Percentiles rank a stretch among this genome's conserved stretches.
phyloP scores from a whole-genome alignment of 164 flowering plant species.

The Dillenia turbinata region DNA sequence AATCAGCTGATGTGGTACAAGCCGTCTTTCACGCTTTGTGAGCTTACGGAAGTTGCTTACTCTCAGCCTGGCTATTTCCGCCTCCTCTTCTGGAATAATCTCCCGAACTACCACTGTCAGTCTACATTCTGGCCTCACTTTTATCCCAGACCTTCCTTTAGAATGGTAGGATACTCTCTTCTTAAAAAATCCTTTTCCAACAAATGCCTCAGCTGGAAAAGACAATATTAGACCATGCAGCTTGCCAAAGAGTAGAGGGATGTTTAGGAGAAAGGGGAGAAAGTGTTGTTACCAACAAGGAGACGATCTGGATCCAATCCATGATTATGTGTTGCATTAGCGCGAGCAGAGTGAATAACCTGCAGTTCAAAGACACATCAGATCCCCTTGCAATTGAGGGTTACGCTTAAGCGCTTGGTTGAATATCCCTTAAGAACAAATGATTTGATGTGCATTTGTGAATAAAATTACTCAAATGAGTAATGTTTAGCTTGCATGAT shows the following conservation, averaged over 20 bases:
- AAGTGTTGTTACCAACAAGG: constrained; percentile 64
- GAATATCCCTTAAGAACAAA: no score
- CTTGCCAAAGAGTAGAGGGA: not conserved
- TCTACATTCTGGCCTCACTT: constrained; percentile 74
- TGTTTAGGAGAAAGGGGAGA: not conserved
- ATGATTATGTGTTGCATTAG: constrained; percentile 95
- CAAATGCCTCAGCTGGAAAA: constrained; percentile 80
- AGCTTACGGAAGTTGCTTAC: constrained; percentile 74
- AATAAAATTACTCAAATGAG: no score
- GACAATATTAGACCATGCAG: not conserved
- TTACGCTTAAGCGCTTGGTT: not conserved
- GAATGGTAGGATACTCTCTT: constrained; percentile 71
- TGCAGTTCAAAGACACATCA: constrained; percentile 20
- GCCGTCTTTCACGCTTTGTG: constrained; percentile 64
- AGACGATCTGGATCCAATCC: constrained; percentile 93
- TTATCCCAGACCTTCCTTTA: constrained; percentile 65
- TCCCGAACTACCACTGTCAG: constrained; percentile 89
- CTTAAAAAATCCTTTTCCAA: constrained; percentile 76
- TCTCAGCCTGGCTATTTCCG: constrained; percentile 72
- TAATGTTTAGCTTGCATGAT: no score
- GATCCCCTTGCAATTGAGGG: not conserved
- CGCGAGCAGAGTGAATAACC: constrained; percentile 96
- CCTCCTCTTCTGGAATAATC: constrained; percentile 86
- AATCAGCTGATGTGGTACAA: constrained; percentile 84
- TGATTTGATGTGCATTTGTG: no score